Evolutionary conservation across 2,329 filamentous ascomycete genomes (phyloP), one percentile per base, ranked within the genome.

Genomic region (Penicillium sp.): DNA sequence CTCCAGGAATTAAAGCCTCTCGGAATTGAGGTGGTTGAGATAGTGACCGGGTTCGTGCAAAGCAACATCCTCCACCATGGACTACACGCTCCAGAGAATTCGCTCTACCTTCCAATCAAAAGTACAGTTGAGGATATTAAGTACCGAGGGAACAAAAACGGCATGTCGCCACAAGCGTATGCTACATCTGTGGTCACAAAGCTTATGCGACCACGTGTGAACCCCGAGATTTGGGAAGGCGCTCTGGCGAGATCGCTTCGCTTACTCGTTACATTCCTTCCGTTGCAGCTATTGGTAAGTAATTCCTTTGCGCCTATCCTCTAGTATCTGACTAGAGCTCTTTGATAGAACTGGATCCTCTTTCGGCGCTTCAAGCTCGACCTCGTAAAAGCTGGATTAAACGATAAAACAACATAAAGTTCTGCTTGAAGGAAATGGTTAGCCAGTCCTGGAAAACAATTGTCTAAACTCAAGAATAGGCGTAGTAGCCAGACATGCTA

Each of bases 81-180:
- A 1, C 17, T 58, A 1, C 30, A 58, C 19, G 55, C 55, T 13
- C 55, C 55, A 4, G 55, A 58, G 46, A 19, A 17, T 1, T 58
- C 46, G 9, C 2, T 50, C 19, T 58, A 58, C n/a, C 55, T 58
- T 1, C 46, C 55, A 6, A 31, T 58, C 31, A 58, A 58, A 5
- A 9, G 7, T 17, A 38, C 8, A 3, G 13, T 67, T 19, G 66
- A 67, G 35, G 21, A 60, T 17, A 60, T 64, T 56, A 67, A 67
- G 52, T 61, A 64, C 19, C 44, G 48, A 15, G 66, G 66, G 9
- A 67, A 67, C 49, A 26, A 15, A 21, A 63, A 67, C 11, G 65
- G 65, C n/a, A 67, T 64, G 65, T 26, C 57, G 31, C 7, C 65
- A 13, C n/a, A 59, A 3, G 61, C 23, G 4, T 67, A 66, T 56